Evolutionary conservation across 2,329 filamentous ascomycete genomes (phyloP), one percentile per base, ranked within the genome.

Genomic region (Arachnopeziza araneosa): DNA sequence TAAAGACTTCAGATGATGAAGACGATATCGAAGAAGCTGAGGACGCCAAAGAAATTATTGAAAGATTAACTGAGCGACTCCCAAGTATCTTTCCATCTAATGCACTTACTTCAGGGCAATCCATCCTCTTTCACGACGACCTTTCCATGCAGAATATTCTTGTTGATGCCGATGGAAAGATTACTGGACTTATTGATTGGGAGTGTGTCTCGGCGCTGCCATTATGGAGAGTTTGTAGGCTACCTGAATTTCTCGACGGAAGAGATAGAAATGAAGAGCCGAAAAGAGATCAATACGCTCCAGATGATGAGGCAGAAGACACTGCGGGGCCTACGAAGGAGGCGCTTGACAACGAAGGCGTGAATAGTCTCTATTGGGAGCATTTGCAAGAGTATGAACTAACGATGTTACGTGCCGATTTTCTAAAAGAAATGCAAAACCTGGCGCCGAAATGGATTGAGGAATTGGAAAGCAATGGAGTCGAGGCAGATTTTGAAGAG

Each of bases 131-230:
- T 50, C 75, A 77, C 52, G 60, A 76, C 23, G 75, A 78, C 52
- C 65, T 79, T 1, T 71, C 67, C 0, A 60, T 71, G 7, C 61
- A 68, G 1, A 79, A 80, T 58, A 75, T 80, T 9, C 63, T 79
- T 24, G 71, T 79, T 1, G 68, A 78, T 56, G 67, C 73, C 0
- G 26, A 71, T 5, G 74, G 74, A 0, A 59, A 60, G 0, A 63
- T 79, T 5, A 75, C 74, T 1, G 77, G 64, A 4, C 54, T 79
- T 0, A 52, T 78, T 2, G 76, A 79, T 62, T 80, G 76, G 75
- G 75, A 79, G 58, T 78, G 72, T 50, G 72, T 77, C 12, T 77
- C 74, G 0, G 65, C 74, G 1, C 26, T 77, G 58, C 77, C 76
- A 7, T 63, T 72, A 17, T 80, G 76, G 77, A n/a, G n/a, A n/a